phyloP scores from a whole-genome alignment of 345 rosid species.

The Brassica cretica region DNA sequence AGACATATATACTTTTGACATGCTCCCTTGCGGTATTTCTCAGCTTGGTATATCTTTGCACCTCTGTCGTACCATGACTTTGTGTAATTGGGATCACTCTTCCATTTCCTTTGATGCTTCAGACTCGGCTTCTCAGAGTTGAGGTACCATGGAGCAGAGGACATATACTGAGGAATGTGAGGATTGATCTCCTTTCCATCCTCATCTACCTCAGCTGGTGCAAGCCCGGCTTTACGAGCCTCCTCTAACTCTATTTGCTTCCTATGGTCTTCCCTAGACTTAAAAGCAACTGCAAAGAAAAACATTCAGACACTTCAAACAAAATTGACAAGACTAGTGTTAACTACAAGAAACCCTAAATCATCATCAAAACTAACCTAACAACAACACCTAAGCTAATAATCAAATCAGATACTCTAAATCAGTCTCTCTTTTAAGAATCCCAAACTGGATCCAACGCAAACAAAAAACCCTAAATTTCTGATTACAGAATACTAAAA shows the following conservation, averaged over 20 bases:
- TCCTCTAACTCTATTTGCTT: slow-evolving; percentile 67
- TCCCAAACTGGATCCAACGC: neutral
- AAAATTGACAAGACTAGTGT: slow-evolving; percentile 19
- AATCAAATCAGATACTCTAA: neutral
- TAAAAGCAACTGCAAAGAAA: slow-evolving; percentile 56
- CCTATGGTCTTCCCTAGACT: slow-evolving; percentile 66
- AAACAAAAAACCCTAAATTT: neutral
- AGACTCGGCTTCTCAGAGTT: slow-evolving; percentile 63
- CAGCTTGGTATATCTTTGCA: slow-evolving; percentile 69
- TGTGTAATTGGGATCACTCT: slow-evolving; percentile 75
- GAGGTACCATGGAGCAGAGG: slow-evolving; percentile 78
- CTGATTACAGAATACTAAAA: neutral
- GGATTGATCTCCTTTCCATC: slow-evolving; percentile 78
- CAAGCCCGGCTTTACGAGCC: slow-evolving; percentile 77
- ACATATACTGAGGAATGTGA: slow-evolving; percentile 77
- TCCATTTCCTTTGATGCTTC: slow-evolving; percentile 91
- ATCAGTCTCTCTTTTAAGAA: neutral
- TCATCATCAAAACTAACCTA: neutral
- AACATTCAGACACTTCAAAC: slow-evolving; percentile 42
- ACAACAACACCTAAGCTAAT: neutral
- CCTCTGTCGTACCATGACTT: slow-evolving; percentile 77
- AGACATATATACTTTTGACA: slow-evolving; percentile 64
- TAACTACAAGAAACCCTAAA: neutral
- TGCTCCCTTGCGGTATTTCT: slow-evolving; percentile 73
- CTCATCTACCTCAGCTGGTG: slow-evolving; percentile 73